Base-by-base conservation (phyloP, 768 basidiomycete genomes). In the Boletus reticulatus region DNA sequence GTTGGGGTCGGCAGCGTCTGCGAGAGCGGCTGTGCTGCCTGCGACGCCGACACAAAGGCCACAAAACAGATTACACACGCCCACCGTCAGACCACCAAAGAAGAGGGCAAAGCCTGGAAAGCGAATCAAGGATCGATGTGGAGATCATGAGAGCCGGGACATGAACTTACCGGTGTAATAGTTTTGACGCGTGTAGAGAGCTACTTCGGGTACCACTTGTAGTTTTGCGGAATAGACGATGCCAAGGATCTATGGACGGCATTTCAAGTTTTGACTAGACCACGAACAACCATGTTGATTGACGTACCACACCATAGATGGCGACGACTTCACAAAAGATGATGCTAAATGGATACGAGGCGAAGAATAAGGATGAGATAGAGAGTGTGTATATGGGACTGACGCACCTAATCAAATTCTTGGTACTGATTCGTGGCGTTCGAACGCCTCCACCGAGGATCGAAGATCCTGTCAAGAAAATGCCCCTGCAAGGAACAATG, bases 291-390 rank as follows among this genome's bases (percentile, higher is more conserved):
- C 4, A 37, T 2, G 36, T 44, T 11, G 12, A 11, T 44, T 6
- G 17, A 80, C 89, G 56, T 73, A 94, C 92, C 50, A 93, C 92
- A 54, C 91, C 97, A 75, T 98, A 98, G 67, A 99, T 98, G 55
- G 96, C 97, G 29, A 99, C 95, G 67, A 98, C 97, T 77, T 98
- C 96, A 73, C 96, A 98, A 80, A 98, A 98, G 67, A 99, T 98
- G 77, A 98, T 94, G 62, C 96, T 98, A 8, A 9, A 17, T 17
- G 41, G 17, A 55, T 29, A 4, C 13, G 45, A 43, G 3, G 41
- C 2, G 20, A 17, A 27, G n/a, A 37, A 32, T 43, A 24, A 42
- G 50, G 29, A 31, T 19, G 17, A 7, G 6, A 27, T 13, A 14
- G 17, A 32, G 12, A 24, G 10, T 29, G 16, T 14, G 12, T 12